Base-by-base conservation (phyloP, 164 flowering plant species). In the Aristolochia fimbriata region DNA sequence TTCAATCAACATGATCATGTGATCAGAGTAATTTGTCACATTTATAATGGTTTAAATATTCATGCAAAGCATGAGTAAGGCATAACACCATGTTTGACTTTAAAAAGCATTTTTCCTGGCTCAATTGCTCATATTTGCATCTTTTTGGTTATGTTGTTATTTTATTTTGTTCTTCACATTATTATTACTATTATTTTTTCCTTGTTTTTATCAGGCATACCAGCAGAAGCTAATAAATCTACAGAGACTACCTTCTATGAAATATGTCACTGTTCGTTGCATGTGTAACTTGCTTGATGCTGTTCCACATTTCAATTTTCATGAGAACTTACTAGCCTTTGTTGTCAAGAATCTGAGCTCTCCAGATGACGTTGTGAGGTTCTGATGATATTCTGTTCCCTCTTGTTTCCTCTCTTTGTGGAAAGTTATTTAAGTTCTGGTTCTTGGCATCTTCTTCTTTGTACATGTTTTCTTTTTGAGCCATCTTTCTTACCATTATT, bases 231-330 rank as follows among this genome's bases (percentile, higher is more conserved):
- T 94, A 73, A 65, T 83, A 13, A 56, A 71, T 23, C 63, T 86
- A 33, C 86, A 83, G 68, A 70, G 69, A 51, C 70, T 72, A 54
- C 27, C 81, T n/a, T 58, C 63, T 30, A 86, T 79, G 63, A 73
- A 76, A 54, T 83, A 76, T 64, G 88, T 86, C 17, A 82, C 75
- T 16, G 58, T 83, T 60, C 91, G 93, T 30, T 91, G 97, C 69
- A 71, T 94, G 48, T 86, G 97, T 72, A 71, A 78, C 66, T 78
- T 94, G 79, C 84, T 91, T 20, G 95, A 85, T 48, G 85, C 96
- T 37, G 86, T 75, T 66, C 96, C 99, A 15, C 96, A 88, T 73
- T 94, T 94, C 74, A 94, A 94, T 79, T 88, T 75, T 60, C 83
- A 87, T 43, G 96, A 84, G 60, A 84, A 61, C 74, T 77, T 94